Evolutionary conservation across 148 eudicot species (phyloP), one percentile per base, ranked within the genome.

Genomic region (Rheum nobile): DNA sequence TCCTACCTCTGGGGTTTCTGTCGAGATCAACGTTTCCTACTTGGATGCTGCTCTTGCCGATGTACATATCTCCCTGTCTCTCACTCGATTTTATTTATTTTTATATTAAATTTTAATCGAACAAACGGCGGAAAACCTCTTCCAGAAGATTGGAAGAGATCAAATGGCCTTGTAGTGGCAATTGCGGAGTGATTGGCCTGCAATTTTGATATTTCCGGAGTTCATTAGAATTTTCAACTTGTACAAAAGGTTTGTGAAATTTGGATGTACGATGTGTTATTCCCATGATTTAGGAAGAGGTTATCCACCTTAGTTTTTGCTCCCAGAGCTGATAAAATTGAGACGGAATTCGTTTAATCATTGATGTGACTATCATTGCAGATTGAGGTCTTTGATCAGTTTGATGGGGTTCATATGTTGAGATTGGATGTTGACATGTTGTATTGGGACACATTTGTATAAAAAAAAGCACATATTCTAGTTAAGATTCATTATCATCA

Each of bases 11-110:
- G 92, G 95, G 4, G 96, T 89, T 73, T 91, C 97, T 71, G 91
- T 93, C 8, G 97, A 93, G 83, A 93, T 93, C 72, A 91, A 88
- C 43, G 92, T 93, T 34, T 89, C 98, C 24, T 91, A 93, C 76
- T 75, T 91, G 83, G 92, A 86, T 71, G 92, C 91, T 44, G 95
- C 91, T 73, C 79, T 76, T 71, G 78, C 73, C 59, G 77, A 88
- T 79, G 95, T 93, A 34, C 81, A 79, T 9, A 61, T 50, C 63
- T 70, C 55, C 39, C 72, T 11, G 8, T 19, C 16, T 50, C 71
- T 34, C 32, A 21, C 24, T 6, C 8, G 2, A 2, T 41, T 41
- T 35, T 19, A 1, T 17, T 16, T 1, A 43, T 65, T 16, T n/a
- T 43, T 39, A 1, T 28, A 14, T 74, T 10, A 1, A 9, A 2